Evolutionary conservation across 164 flowering plant genomes (phyloP).

Genomic region (Warburgia ugandensis): DNA sequence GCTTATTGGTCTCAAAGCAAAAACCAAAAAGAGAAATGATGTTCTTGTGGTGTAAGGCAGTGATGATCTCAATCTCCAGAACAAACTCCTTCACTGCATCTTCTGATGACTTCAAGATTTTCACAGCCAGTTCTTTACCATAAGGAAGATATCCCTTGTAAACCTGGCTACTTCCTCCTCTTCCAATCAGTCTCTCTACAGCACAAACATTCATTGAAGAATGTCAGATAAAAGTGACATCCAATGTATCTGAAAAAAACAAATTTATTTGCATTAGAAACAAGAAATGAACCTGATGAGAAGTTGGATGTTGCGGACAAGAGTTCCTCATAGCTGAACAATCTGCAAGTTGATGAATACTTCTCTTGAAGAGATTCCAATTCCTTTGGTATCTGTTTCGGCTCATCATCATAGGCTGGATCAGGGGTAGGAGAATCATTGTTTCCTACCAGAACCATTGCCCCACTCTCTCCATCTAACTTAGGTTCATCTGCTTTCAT

Average conservation of each 20-base stretch:
- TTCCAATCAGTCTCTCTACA: constrained; percentile 82
- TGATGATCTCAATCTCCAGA: constrained; percentile 79
- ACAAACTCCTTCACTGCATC: constrained; percentile 63
- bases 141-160: constrained; percentile 75
- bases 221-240: background rate
- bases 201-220: background rate
- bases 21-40: constrained; percentile 76
- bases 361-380: constrained; percentile 59
- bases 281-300: constrained; percentile 40
- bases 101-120: constrained; percentile 65
- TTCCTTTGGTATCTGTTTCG: constrained; percentile 36
- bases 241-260: background rate
- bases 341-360: constrained; percentile 70
- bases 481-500: constrained; percentile 3
- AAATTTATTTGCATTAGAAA: background rate
- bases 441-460: constrained; percentile 47
- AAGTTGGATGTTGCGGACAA: constrained; percentile 63
- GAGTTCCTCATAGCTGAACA: constrained; percentile 65
- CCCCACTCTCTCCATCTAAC: constrained; percentile 45
- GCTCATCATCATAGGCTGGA: constrained; percentile 17
- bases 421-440: constrained; percentile 12
- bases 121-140: constrained; percentile 83
- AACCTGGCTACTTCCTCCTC: constrained; percentile 86
- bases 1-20: constrained; percentile 63
- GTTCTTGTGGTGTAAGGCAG: constrained; percentile 68